Evolutionary conservation across 108 stramenopile genomes (phyloP).

Genomic region (Fistulifera pelliculosa): DNA sequence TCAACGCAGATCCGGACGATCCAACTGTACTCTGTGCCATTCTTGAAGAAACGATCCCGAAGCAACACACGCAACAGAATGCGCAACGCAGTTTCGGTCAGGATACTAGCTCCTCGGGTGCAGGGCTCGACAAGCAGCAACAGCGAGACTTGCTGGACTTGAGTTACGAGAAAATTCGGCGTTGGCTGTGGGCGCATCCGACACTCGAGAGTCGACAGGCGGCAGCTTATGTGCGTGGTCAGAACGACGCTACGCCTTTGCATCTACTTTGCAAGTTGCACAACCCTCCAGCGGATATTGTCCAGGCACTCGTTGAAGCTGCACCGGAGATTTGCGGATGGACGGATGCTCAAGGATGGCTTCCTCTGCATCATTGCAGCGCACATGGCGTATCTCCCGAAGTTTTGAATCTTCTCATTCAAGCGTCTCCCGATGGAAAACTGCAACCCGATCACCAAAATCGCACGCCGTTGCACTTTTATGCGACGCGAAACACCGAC

Average conservation of each 20-base stretch:
- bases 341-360: slow-evolving; percentile 63
- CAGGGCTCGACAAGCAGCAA: too few species aligned
- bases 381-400: slow-evolving; percentile 60
- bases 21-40: too few species aligned
- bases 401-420: slow-evolving; percentile 38
- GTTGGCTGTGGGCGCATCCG: slow-evolving; percentile 47
- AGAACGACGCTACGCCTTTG: slow-evolving; percentile 53
- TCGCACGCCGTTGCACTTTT: slow-evolving; percentile 70
- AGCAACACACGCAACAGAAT: too few species aligned
- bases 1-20: too few species aligned
- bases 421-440: slow-evolving; percentile 53
- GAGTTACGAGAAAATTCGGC: slow-evolving; percentile 55
- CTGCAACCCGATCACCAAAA: slow-evolving; percentile 46
- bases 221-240: slow-evolving; percentile 47
- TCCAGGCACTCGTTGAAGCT: slow-evolving; percentile 35
- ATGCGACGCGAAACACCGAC: slow-evolving; percentile 34
- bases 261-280: slow-evolving; percentile 61
- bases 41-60: too few species aligned
- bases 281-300: slow-evolving; percentile 51
- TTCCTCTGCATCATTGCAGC: slow-evolving; percentile 75
- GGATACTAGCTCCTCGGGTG: too few species aligned
- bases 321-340: slow-evolving; percentile 42
- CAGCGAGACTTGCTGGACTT: slow-evolving; percentile 28
- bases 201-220: slow-evolving; percentile 32
- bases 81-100: too few species aligned